Base-by-base conservation (phyloP, 1,139 yeast species). In the Suhomyces anneliseae region DNA sequence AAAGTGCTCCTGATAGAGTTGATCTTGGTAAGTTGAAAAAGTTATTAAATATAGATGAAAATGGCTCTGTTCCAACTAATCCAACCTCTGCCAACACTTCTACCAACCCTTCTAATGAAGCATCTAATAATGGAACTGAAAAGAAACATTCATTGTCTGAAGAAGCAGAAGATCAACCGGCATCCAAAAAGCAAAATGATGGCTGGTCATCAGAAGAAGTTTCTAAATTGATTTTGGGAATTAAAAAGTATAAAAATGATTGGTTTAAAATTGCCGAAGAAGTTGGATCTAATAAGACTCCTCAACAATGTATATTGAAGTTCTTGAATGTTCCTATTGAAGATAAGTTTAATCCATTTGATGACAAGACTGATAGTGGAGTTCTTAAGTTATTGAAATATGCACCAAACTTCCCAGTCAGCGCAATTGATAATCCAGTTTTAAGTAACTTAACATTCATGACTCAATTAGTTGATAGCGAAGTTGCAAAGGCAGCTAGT, bases 351-450 rank as follows among this genome's bases (percentile, higher is more conserved):
- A 66, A 63, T 51, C 56, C 58, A 11, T 47, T 56, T 12, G 50
- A 54, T n/a, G 67, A 84, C 41, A 75, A 74, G n/a, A 70, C 68
- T 46, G 72, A 70, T 39, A 24, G 36, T 11, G 44, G 50, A 12
- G 54, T 52, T 8, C 43, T 55, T 19, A 72, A 71, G 12, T 86
- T 96, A n/a, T 74, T 92, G 55, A 87, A 85, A 61, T 90, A 80
- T 65, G 86, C 93, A 4, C 85, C 95, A 4, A 86, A 86, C 61
- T 76, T 92, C 48, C 97, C 98, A 7, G 85, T 89, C 40, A 83
- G 90, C 43, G 81, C 90, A 38, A 82, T 85, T 27, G 98, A 93
- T 58, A 93, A 93, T 64, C 99, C 99, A 1, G 92, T 93, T 4
- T 79, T 93, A 72, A 86, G 95, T 34, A 93, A 95, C 34, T 79